Evolutionary conservation across 2,329 filamentous ascomycete species (phyloP).

Genomic region (Zymoseptoria crescenta): DNA sequence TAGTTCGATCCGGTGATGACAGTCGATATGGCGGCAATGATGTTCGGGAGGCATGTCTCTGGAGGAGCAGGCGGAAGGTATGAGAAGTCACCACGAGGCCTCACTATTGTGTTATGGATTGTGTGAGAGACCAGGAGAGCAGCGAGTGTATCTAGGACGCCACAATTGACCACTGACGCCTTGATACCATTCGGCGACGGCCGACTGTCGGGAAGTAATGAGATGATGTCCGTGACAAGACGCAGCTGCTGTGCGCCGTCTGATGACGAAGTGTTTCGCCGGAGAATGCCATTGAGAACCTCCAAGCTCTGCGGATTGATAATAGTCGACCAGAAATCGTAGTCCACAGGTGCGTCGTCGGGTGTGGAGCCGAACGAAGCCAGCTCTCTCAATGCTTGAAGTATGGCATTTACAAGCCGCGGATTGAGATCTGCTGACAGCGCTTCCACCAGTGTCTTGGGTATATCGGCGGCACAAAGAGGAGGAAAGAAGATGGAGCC

Average conservation of each 20-base stretch:
- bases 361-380: slow-evolving; percentile 48
- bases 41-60: slow-evolving; percentile 52
- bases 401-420: slow-evolving; percentile 62
- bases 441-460: slow-evolving; percentile 65
- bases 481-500: slow-evolving; percentile 72
- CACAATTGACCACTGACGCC: slow-evolving; percentile 60
- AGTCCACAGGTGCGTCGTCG: slow-evolving; percentile 4
- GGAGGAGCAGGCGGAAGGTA: slow-evolving; percentile 47
- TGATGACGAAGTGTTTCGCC: slow-evolving; percentile 46
- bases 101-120: slow-evolving; percentile 19
- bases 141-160: slow-evolving; percentile 71
- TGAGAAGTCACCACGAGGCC: slow-evolving; percentile 18
- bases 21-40: slow-evolving; percentile 68
- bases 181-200: slow-evolving; percentile 47
- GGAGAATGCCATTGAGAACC: slow-evolving; percentile 58
- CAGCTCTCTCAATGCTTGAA: slow-evolving; percentile 67
- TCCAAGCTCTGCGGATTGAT: slow-evolving; percentile 56
- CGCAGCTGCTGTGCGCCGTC: slow-evolving; percentile 54
- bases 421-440: slow-evolving; percentile 48
- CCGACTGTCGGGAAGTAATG: slow-evolving; percentile 61
- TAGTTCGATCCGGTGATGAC: slow-evolving; percentile 74
- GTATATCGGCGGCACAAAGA: slow-evolving; percentile 57
- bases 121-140: slow-evolving; percentile 61
- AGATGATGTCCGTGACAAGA: slow-evolving; percentile 51
- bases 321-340: slow-evolving; percentile 34